phyloP scores from a whole-genome alignment of 2,329 filamentous ascomycete genomes.

The Colletotrichum zoysiae region DNA sequence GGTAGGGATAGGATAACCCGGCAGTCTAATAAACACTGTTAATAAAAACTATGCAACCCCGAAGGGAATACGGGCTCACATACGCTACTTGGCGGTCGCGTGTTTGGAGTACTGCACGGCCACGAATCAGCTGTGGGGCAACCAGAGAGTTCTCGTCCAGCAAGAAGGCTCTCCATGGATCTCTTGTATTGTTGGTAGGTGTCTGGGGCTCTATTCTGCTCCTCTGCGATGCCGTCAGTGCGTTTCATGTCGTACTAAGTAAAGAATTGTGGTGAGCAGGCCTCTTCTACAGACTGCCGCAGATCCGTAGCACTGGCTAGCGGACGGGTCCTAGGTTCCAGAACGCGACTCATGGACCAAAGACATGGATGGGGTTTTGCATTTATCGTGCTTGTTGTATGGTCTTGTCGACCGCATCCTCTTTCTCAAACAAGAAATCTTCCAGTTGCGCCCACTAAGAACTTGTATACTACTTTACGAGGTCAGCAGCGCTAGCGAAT shows the following conservation, averaged over 20 bases:
- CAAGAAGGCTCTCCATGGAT: background rate
- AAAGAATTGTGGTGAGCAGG: too few species aligned
- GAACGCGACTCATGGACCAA: slow-evolving; percentile 8
- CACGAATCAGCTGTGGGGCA: background rate
- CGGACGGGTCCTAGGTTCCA: background rate
- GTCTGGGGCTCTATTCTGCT: background rate
- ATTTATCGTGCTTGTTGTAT: background rate
- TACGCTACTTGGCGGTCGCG: background rate
- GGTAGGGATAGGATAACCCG: too few species aligned
- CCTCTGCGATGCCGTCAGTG: background rate
- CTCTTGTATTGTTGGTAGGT: background rate
- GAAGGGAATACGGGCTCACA: too few species aligned
- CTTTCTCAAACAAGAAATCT: too few species aligned
- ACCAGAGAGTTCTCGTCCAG: background rate
- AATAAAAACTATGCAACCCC: too few species aligned
- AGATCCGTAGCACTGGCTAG: slow-evolving; percentile 4
- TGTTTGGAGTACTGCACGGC: slow-evolving; percentile 4
- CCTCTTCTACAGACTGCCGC: background rate
- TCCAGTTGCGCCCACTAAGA: too few species aligned
- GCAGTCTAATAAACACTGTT: too few species aligned
- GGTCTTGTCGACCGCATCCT: too few species aligned
- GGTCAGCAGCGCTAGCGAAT: too few species aligned
- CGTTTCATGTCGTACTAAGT: background rate
- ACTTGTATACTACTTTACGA: too few species aligned
- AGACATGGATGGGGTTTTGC: too few species aligned